Base-by-base conservation (phyloP, 176 grass and related monocot species). In the Juncus inflexus region DNA sequence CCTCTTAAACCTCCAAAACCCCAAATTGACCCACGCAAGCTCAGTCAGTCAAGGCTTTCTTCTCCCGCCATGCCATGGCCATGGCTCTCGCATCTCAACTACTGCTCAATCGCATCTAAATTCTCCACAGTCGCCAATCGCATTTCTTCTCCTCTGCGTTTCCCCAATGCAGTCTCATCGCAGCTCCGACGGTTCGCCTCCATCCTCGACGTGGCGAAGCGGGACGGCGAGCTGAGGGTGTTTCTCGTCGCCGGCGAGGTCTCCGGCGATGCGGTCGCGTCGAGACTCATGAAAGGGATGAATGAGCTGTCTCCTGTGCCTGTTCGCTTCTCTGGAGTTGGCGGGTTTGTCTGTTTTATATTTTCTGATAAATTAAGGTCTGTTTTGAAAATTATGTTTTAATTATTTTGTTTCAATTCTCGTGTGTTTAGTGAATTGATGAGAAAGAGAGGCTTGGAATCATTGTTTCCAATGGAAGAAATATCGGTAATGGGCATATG, bases 221-320 rank as follows among this genome's bases (percentile, higher is more conserved):
- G 79, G 37, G 94, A 91, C 37, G 94, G 94, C 70, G 88, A 91
- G 69, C 77, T 97, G 56, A 81, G 92, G 50, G 83, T 89, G 72
- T 91, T 97, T 74, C 63, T 97, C 52, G 85, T 97, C 60, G 94
- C 94, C 37, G 88, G 94, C 7, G 94, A 97, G 83, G 94, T 97
- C 72, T 91, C 94, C 16, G 88, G 94, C 63, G 88, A 97, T 73
- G 79, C 88, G 35, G 76, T 97, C 12, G 87, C 77, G n/a, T 89
- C 88, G 51, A 84, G 85, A 43, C 75, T 97, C 59, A 97, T 97
- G 94, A 70, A 78, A 12, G 82, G 85, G 14, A 79, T 97, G 51
- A 79, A 78, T 65, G 61, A 69, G 63, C 61, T 97, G 71, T 89
- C 85, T 40, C 94, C 94, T 4, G 74, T 86, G 2, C 94, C 88